These are phyloP conservation scores for Lipomyces starkeyi DNA, from an alignment of 805 yeast species.

Conservation along the genomic window DNA sequence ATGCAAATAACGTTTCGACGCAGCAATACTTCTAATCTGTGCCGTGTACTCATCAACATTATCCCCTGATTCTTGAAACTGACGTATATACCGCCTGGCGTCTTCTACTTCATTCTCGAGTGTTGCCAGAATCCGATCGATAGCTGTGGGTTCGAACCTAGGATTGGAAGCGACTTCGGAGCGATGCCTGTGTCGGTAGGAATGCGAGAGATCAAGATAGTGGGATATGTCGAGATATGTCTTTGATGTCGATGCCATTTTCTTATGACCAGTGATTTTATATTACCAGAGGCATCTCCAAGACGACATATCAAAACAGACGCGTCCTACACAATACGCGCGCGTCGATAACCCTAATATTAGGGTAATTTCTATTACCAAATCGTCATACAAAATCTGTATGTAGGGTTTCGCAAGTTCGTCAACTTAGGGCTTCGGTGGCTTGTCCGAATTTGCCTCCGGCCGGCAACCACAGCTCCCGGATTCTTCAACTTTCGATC, in stretches of 20 bases:
- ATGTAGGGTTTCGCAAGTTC: neutral
- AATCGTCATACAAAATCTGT: neutral
- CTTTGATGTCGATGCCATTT: neutral
- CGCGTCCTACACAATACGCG: neutral
- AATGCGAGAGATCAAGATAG: slow-evolving; percentile 15
- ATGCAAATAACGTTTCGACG: slow-evolving; percentile 8
- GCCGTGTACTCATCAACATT: slow-evolving; percentile 14
- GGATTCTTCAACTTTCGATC: neutral
- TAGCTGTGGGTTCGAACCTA: neutral
- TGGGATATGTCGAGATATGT: slow-evolving; percentile 13
- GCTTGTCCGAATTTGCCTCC: neutral
- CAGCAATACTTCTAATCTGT: slow-evolving; percentile 15
- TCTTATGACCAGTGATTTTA: no score
- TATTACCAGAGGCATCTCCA: no score
- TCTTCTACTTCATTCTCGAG: slow-evolving; percentile 7
- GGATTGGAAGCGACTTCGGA: neutral
- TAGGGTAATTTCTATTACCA: neutral
- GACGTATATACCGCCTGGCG: neutral
- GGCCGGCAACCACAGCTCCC: neutral
- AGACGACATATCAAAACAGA: no score
- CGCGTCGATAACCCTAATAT: neutral
- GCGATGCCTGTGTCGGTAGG: slow-evolving; percentile 9
- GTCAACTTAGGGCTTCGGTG: neutral
- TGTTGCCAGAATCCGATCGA: slow-evolving; percentile 5
- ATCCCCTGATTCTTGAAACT: neutral